Evolutionary conservation across 2,329 filamentous ascomycete species (phyloP).

Genomic region (Diaporthe ilicicola): DNA sequence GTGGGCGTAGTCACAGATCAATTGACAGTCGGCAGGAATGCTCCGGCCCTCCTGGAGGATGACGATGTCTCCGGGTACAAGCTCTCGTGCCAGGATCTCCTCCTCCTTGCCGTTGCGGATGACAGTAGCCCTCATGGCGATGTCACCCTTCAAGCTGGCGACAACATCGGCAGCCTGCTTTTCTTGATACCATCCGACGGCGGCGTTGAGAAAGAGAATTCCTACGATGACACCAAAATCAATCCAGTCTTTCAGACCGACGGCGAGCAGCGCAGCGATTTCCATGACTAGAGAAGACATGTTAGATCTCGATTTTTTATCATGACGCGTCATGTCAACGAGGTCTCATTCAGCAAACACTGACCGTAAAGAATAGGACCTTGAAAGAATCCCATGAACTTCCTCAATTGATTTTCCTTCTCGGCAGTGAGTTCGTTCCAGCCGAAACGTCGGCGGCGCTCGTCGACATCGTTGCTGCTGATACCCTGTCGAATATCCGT

Average conservation of each 20-base stretch:
- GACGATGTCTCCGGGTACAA: constrained; percentile 76
- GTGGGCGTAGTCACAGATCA: constrained; percentile 75
- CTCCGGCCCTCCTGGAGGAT: constrained; percentile 74
- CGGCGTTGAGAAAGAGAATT: constrained; percentile 75
- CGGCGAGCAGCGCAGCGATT: constrained; percentile 74
- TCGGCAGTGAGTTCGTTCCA: constrained; percentile 75
- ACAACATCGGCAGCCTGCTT: constrained; percentile 80
- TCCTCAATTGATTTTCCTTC: constrained; percentile 75
- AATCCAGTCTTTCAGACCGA: constrained; percentile 77
- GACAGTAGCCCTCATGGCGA: constrained; percentile 75
- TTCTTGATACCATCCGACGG: constrained; percentile 81
- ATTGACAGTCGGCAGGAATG: constrained; percentile 72
- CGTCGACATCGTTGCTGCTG: constrained; percentile 61
- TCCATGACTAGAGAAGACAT: constrained; percentile 67
- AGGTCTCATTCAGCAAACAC: constrained; percentile 39
- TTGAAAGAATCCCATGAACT: constrained; percentile 76
- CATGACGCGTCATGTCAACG: not conserved
- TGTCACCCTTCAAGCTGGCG: constrained; percentile 76
- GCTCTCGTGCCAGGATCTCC: constrained; percentile 73
- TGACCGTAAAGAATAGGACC: constrained; percentile 65
- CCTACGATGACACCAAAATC: constrained; percentile 79
- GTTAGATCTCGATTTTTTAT: not conserved
- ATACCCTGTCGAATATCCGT: constrained; percentile 72
- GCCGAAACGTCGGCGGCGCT: constrained; percentile 69
- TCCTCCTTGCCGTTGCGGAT: constrained; percentile 72